These are phyloP conservation scores for Zygosaccharomyces kombuchaensis DNA, from an alignment of 805 yeast genomes.

Conservation along the genomic window DNA sequence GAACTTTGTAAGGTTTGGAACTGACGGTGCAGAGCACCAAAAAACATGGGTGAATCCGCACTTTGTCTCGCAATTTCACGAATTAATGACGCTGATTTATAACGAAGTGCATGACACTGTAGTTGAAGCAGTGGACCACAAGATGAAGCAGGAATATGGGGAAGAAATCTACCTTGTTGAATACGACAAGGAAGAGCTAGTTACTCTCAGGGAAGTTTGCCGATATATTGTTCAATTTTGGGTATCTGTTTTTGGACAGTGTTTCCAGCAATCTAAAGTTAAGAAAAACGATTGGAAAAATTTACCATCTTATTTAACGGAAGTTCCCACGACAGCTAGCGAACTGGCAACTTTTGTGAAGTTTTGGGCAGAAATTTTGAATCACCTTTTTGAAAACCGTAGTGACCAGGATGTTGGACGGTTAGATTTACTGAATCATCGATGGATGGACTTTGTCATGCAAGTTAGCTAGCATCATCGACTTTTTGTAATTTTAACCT, in stretches of 20 bases:
- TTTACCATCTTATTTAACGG: conserved; percentile 20
- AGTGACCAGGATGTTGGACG: conserved; percentile 26
- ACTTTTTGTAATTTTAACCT: conserved; percentile 11
- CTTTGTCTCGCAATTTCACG: background rate
- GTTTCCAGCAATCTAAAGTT: conserved; percentile 35
- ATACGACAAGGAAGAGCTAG: conserved; percentile 39
- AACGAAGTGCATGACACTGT: conserved; percentile 41
- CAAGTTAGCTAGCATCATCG: background rate
- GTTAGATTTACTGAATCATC: conserved; percentile 3
- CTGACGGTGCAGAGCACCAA: conserved; percentile 1
- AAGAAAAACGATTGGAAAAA: conserved; percentile 26
- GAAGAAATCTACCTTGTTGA: conserved; percentile 49
- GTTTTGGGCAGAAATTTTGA: conserved; percentile 50
- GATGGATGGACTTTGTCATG: conserved; percentile 6
- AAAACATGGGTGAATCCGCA: background rate
- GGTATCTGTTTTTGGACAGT: conserved; percentile 54
- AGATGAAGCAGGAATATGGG: conserved; percentile 53
- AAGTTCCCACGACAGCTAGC: conserved; percentile 29
- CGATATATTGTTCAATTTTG: conserved; percentile 43
- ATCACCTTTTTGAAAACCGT: conserved; percentile 40
- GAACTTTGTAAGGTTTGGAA: conserved; percentile 21
- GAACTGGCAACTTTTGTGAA: conserved; percentile 40
- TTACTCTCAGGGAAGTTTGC: conserved; percentile 42
- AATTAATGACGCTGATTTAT: conserved; percentile 16
- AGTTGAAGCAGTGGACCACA: conserved; percentile 45